Evolutionary conservation across 805 yeast genomes (phyloP).

Genomic region (Kazachstania viticola): DNA sequence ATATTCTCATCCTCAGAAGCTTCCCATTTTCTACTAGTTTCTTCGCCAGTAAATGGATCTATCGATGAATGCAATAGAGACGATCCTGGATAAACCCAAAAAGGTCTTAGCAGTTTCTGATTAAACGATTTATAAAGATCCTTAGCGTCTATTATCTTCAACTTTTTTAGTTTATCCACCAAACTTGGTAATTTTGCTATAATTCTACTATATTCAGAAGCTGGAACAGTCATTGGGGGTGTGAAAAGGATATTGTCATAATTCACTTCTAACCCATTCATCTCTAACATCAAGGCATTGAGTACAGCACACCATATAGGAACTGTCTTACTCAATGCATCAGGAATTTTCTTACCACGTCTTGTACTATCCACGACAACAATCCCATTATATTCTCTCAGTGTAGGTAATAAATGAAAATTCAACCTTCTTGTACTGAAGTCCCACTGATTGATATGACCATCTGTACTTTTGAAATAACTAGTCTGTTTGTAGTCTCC

Average conservation of each 20-base stretch:
- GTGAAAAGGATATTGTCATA: constrained; percentile 30
- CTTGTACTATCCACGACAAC: constrained; percentile 76
- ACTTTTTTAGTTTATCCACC: constrained; percentile 31
- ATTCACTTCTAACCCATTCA: constrained; percentile 3
- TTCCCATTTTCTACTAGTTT: constrained; percentile 22
- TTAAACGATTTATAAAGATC: constrained; percentile 24
- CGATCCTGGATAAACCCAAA: constrained; percentile 57
- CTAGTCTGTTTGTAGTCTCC: constrained; percentile 32
- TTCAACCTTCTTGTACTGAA: constrained; percentile 67
- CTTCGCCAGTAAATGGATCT: constrained; percentile 25
- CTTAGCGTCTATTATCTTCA: constrained; percentile 31
- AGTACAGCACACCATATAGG: constrained; percentile 89
- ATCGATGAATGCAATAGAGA: constrained; percentile 11
- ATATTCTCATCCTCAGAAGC: constrained; percentile 27
- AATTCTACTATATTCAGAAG: constrained; percentile 46
- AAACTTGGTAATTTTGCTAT: constrained; percentile 35
- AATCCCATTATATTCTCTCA: constrained; percentile 35
- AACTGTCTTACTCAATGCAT: constrained; percentile 72
- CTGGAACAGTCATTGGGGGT: constrained; percentile 44
- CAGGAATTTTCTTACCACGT: constrained; percentile 77
- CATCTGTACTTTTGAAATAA: constrained; percentile 87
- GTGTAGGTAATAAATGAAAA: constrained; percentile 48
- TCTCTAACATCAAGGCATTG: constrained; percentile 40
- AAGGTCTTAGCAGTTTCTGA: constrained; percentile 46
- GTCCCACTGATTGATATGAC: constrained; percentile 73